Evolutionary conservation across 1,284 basidiomycete species (phyloP).

Genomic region (Cryptococcus sp.): DNA sequence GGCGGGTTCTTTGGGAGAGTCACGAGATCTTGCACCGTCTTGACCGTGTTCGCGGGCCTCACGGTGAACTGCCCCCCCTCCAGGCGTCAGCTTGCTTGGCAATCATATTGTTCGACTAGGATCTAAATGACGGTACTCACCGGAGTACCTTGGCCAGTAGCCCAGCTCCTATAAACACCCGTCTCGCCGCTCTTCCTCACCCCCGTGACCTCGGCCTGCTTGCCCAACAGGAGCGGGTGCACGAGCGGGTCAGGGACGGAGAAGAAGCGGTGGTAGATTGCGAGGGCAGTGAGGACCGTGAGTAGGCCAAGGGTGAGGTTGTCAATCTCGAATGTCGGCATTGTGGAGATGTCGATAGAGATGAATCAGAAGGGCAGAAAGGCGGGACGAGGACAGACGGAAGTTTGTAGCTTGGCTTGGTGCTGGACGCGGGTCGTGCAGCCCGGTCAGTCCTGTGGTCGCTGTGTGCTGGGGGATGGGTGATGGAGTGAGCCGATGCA

Average conservation of each 20-base stretch:
- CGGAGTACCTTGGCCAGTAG: slow-evolving; percentile 48
- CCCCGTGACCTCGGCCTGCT: slow-evolving; percentile 42
- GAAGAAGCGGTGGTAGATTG: slow-evolving; percentile 44
- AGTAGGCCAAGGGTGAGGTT: slow-evolving; percentile 46
- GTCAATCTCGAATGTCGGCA: slow-evolving; percentile 33
- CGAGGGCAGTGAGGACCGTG: slow-evolving; percentile 26
- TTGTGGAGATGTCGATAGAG: not conserved
- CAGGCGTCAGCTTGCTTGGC: not conserved
- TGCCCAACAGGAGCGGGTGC: slow-evolving; percentile 48
- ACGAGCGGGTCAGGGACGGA: slow-evolving; percentile 39
- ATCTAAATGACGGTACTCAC: slow-evolving; percentile 25
- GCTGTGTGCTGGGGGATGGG: no score
- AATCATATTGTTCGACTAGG: no score
- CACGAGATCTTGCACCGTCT: slow-evolving; percentile 39
- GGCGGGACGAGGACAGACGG: not conserved
- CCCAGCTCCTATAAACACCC: slow-evolving; percentile 47
- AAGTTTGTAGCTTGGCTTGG: not conserved
- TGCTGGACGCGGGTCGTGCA: not conserved
- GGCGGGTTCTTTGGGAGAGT: slow-evolving; percentile 13
- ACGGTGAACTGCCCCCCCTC: slow-evolving; percentile 33
- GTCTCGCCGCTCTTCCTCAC: slow-evolving; percentile 43
- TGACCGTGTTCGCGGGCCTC: slow-evolving; percentile 41
- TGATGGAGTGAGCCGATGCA: no score
- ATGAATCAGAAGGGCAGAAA: not conserved
- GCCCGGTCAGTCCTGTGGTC: no score